Conservation (phyloP, 495 filamentous ascomycete species). For the Podospora sp. region DNA sequence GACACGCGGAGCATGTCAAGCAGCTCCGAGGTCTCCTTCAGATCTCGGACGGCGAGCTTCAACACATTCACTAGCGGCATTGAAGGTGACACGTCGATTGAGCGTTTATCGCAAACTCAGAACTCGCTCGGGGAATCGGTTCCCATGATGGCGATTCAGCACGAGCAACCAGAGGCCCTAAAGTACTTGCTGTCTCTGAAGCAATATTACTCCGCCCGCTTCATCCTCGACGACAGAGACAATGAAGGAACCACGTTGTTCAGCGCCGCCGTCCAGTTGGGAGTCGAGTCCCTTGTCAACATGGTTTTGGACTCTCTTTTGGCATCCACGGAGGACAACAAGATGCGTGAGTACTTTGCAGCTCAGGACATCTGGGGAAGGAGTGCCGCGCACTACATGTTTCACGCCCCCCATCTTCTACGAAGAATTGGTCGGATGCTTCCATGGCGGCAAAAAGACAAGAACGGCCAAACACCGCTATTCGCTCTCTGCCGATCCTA, state of each 20-base stretch:
- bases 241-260: constrained; percentile 87
- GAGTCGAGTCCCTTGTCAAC: constrained; percentile 73
- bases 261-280: constrained; percentile 90
- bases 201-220: constrained; percentile 68
- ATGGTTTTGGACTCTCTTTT: constrained; percentile 67
- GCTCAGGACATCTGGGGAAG: constrained; percentile 82
- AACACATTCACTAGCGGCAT: constrained; percentile 71
- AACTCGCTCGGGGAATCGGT: constrained; percentile 81
- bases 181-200: constrained; percentile 75
- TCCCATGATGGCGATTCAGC: constrained; percentile 94
- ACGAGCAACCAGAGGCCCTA: constrained; percentile 67
- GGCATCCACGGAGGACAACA: constrained; percentile 40
- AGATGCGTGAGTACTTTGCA: constrained; percentile 66
- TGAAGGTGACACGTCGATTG: constrained; percentile 84
- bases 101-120: constrained; percentile 79
- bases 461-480: constrained; percentile 93
- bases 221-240: constrained; percentile 79
- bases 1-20: constrained; percentile 86
- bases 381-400: constrained; percentile 93
- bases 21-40: constrained; percentile 75
- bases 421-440: constrained; percentile 70
- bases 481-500: constrained; percentile 95
- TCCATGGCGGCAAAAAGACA: constrained; percentile 89
- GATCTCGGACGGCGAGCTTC: constrained; percentile 74
- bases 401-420: constrained; percentile 84